phyloP scores from a whole-genome alignment of 768 basidiomycete genomes.

The Suillus paluster region DNA sequence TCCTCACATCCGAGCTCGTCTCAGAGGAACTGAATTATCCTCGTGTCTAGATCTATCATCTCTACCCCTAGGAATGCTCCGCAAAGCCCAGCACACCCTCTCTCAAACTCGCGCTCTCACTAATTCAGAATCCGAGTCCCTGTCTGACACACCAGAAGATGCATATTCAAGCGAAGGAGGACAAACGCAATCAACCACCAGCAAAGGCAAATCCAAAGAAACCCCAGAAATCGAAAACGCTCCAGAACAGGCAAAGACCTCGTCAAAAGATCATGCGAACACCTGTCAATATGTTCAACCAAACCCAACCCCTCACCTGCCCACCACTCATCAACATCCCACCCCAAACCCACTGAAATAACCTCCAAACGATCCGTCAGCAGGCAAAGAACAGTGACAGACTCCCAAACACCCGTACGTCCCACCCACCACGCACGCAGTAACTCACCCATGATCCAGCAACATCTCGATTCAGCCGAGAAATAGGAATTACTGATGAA shows the following conservation, averaged over 20 bases:
- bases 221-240: no score
- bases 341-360: slow-evolving; percentile 72
- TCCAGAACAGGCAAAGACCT: slow-evolving; percentile 48
- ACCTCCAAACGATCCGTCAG: slow-evolving; percentile 87
- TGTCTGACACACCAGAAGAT: slow-evolving; percentile 29
- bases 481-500: slow-evolving; percentile 74
- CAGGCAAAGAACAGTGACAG: slow-evolving; percentile 69
- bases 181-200: slow-evolving; percentile 9
- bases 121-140: slow-evolving; percentile 44
- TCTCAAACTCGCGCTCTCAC: slow-evolving; percentile 44
- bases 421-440: no score
- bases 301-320: slow-evolving; percentile 4
- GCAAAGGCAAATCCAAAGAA: slow-evolving; percentile 32
- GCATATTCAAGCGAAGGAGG: slow-evolving; percentile 16
- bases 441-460: no score
- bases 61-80: slow-evolving; percentile 66
- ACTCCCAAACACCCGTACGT: slow-evolving; percentile 66
- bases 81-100: slow-evolving; percentile 67
- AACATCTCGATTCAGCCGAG: slow-evolving; percentile 55
- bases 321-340: slow-evolving; percentile 5
- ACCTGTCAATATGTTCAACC: slow-evolving; percentile 87
- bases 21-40: slow-evolving; percentile 11
- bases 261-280: slow-evolving; percentile 73
- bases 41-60: slow-evolving; percentile 53
- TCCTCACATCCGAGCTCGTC: background rate